Base-by-base conservation (phyloP, 371 early-diverging fungal genomes). In the Mortierella sp. region DNA sequence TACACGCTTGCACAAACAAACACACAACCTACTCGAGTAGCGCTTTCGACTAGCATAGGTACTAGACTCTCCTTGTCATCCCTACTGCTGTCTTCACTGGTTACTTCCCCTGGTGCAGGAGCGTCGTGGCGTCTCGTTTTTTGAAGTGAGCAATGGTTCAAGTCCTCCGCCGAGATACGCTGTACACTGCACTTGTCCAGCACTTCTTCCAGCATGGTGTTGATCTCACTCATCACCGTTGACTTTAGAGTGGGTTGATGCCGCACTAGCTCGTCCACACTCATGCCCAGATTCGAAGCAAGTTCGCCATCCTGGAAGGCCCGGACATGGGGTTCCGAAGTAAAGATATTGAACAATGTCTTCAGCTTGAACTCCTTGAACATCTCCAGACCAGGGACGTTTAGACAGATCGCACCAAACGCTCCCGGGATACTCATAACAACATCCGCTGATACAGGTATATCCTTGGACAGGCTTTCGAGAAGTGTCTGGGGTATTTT, bases 391-490 rank as follows among this genome's bases (percentile, higher is more conserved):
- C 98, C 99, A 8, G 81, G 76, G 16, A 83, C 72, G 73, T 98
- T 98, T n/a, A 98, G 78, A 71, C 98, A 98, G 27, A 98, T 88
- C 23, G 99, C 98, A 31, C 98, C 98, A 82, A 98, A 92, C 0
- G 95, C 96, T 58, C 94, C 93, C 6, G 97, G 94, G 8, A 98
- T 86, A 27, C 94, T 90, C 56, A 89, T 83, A 24, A 96, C 79
- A 0, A 90, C 90, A 69, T 93, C 95, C 34, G 89, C 87, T 66
- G 87, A 91, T 54, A 80, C 83, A 18, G 91, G 96, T 45, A 94
- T 82, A 27, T 89, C 88, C 18, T 66, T 68, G 27, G 83, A 80
- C n/a, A 95, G 81, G 27, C 90, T 86, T 1, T 81, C 80, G 30
- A 98, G 80, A 67, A 98, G 90, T 2, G 89, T 85, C 53, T 95